phyloP scores from a whole-genome alignment of 176 grass and related monocot genomes.

The Carex myosuroides region DNA sequence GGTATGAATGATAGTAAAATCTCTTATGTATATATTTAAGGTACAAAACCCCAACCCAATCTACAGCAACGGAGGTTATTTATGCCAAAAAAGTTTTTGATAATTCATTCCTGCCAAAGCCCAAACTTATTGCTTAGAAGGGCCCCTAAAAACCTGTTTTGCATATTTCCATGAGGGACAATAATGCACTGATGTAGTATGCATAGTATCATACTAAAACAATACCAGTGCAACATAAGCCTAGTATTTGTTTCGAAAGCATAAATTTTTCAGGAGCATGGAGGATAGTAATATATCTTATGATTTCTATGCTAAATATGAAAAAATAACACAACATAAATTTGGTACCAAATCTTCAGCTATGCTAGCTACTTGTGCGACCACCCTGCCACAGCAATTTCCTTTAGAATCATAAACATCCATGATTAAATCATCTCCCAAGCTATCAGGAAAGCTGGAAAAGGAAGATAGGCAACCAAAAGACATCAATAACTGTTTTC shows the following conservation, averaged over 20 bases:
- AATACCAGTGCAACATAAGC: constrained; percentile 1
- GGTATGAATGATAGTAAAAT: not conserved
- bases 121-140: not conserved
- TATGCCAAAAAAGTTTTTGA: not conserved
- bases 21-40: not conserved
- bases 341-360: constrained; percentile 76
- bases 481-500: not conserved
- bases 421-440: constrained; percentile 91
- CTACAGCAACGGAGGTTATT: not conserved
- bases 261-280: not conserved
- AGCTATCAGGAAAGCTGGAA: constrained; percentile 99
- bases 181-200: not conserved
- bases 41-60: not conserved
- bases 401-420: constrained; percentile 91
- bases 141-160: not conserved
- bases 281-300: constrained; percentile 16
- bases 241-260: not conserved
- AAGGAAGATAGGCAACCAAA: constrained; percentile 19
- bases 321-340: not conserved
- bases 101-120: not conserved
- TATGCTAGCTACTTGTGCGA: constrained; percentile 89
- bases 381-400: constrained; percentile 64
- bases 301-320: not conserved
- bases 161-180: not conserved
- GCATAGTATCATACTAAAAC: not conserved